Percentiles rank a stretch among this genome's conserved stretches.
These are phyloP conservation scores for Peronosclerospora sorghi DNA, from an alignment of 352 stramenopile genomes.

Conservation along the genomic window DNA sequence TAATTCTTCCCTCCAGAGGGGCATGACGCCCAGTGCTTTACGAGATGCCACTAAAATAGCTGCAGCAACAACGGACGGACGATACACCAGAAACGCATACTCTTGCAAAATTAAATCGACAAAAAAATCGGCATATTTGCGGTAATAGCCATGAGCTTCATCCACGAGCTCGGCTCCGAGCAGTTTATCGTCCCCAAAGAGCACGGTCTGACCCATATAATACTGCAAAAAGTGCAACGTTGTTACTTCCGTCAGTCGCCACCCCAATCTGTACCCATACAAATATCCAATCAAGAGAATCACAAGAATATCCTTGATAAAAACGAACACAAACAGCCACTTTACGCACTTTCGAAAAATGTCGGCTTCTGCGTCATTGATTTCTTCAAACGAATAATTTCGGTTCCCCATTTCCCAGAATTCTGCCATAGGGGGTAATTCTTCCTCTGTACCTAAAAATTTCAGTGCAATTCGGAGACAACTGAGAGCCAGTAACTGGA, in stretches of 20 bases:
- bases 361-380: constrained; percentile 59
- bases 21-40: constrained; percentile 66
- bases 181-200: constrained; percentile 74
- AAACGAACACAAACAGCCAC: neutral
- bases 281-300: neutral
- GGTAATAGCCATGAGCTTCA: constrained; percentile 67
- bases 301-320: constrained; percentile 3
- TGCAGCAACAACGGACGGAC: constrained; percentile 67
- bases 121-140: constrained; percentile 82
- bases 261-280: constrained; percentile 42
- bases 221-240: constrained; percentile 76
- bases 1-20: constrained; percentile 76
- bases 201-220: constrained; percentile 63
- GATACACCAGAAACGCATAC: constrained; percentile 75
- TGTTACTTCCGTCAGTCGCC: constrained; percentile 54
- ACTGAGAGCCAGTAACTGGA: constrained; percentile 73
- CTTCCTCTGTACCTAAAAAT: constrained; percentile 64
- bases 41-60: constrained; percentile 64
- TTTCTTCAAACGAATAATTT: constrained; percentile 78
- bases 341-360: constrained; percentile 31
- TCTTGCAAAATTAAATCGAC: constrained; percentile 79
- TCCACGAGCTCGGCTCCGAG: constrained; percentile 60
- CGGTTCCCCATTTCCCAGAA: constrained; percentile 82
- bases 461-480: constrained; percentile 77
- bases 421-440: constrained; percentile 69